These are phyloP conservation scores for Wickerhamomyces sydowiorum DNA, from an alignment of 805 yeast species.

Conservation along the genomic window DNA sequence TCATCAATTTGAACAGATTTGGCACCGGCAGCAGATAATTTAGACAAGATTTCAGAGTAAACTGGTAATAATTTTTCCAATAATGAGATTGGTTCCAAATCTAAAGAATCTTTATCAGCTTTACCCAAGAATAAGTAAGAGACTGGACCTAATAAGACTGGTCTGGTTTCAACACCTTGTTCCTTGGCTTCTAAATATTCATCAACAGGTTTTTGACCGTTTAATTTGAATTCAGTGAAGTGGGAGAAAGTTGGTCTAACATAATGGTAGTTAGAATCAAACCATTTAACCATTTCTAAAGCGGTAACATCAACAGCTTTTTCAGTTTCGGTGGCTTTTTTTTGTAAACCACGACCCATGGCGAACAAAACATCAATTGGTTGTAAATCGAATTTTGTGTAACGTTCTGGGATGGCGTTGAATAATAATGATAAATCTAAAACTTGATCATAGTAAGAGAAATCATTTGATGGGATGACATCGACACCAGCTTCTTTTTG, in stretches of 20 bases:
- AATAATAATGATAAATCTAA: slow-evolving; percentile 87
- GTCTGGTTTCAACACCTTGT: slow-evolving; percentile 95
- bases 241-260: slow-evolving; percentile 98
- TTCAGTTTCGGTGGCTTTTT: slow-evolving; percentile 81
- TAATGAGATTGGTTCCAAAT: slow-evolving; percentile 86
- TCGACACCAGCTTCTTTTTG: slow-evolving; percentile 98
- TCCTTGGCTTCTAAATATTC: slow-evolving; percentile 98
- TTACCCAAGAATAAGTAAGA: slow-evolving; percentile 94
- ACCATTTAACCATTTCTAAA: slow-evolving; percentile 99
- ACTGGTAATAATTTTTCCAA: slow-evolving; percentile 89
- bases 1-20: slow-evolving; percentile 93
- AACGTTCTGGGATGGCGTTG: slow-evolving; percentile 96
- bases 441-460: slow-evolving; percentile 97
- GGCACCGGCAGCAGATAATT: slow-evolving; percentile 94
- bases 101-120: slow-evolving; percentile 96
- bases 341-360: slow-evolving; percentile 99
- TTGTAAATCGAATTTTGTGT: slow-evolving; percentile 84
- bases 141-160: slow-evolving; percentile 94
- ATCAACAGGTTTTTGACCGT: slow-evolving; percentile 93
- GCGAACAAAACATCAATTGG: slow-evolving; percentile 93
- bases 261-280: slow-evolving; percentile 98
- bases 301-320: slow-evolving; percentile 98
- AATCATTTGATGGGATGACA: slow-evolving; percentile 94
- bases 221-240: slow-evolving; percentile 92
- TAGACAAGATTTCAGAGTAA: slow-evolving; percentile 81